Evolutionary conservation across 768 basidiomycete species (phyloP).

Genomic region (Rhizopogon vesiculosus): DNA sequence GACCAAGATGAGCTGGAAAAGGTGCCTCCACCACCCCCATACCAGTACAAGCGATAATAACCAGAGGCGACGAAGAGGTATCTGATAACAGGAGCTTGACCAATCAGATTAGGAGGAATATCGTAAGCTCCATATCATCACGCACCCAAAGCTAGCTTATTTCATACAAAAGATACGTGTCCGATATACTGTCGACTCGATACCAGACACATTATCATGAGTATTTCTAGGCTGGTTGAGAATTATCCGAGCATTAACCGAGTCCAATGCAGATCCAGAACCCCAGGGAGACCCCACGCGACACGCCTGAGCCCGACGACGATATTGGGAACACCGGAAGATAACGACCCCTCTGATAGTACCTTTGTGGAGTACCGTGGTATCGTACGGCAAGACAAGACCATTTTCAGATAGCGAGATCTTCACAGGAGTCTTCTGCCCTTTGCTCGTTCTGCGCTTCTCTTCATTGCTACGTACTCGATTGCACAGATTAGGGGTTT

Average conservation of each 20-base stretch:
- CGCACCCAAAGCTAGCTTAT: slow-evolving; percentile 2
- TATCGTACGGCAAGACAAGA: slow-evolving; percentile 74
- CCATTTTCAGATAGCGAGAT: slow-evolving; percentile 45
- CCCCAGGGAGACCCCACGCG: no score
- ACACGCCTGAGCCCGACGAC: slow-evolving; percentile 40
- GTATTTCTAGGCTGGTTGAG: slow-evolving; percentile 17
- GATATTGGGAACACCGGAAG: slow-evolving; percentile 48
- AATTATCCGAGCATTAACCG: slow-evolving; percentile 5
- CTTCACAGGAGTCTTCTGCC: slow-evolving; percentile 82
- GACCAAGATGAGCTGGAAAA: slow-evolving; percentile 50
- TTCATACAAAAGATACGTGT: slow-evolving; percentile 54
- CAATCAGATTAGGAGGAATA: slow-evolving; percentile 26
- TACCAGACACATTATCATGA: slow-evolving; percentile 79
- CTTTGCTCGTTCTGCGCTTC: slow-evolving; percentile 52
- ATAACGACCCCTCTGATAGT: slow-evolving; percentile 63
- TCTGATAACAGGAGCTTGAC: slow-evolving; percentile 69
- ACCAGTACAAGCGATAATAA: slow-evolving; percentile 35
- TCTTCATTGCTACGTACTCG: slow-evolving; percentile 55
- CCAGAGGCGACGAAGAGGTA: slow-evolving; percentile 56
- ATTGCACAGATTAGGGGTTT: slow-evolving; percentile 53
- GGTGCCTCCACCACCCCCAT: slow-evolving; percentile 39
- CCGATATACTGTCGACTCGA: slow-evolving; percentile 70
- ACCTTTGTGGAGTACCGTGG: slow-evolving; percentile 67
- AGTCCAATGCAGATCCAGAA: no score
- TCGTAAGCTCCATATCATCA: slow-evolving; percentile 42